Conservation (phyloP, 2,329 filamentous ascomycete genomes). For the Cercospora beticola region DNA sequence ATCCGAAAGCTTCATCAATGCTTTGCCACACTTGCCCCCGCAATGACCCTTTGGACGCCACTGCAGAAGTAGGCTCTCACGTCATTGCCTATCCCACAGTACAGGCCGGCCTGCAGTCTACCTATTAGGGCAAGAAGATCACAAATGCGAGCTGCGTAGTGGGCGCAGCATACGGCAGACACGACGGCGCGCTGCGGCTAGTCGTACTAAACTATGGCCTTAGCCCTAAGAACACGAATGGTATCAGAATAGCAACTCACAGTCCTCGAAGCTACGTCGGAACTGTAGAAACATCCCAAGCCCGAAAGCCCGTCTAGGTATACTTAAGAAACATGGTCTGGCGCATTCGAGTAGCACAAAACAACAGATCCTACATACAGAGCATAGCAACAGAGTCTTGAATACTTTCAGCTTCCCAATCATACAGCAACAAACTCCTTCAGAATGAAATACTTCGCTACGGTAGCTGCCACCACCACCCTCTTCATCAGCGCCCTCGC, state of each 20-base stretch:
- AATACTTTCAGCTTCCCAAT: background rate
- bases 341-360: background rate
- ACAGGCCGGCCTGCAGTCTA: background rate
- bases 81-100: background rate
- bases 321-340: background rate
- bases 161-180: background rate
- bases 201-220: too few species aligned
- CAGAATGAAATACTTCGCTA: constrained; percentile 24
- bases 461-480: constrained; percentile 8
- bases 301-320: background rate
- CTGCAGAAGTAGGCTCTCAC: background rate
- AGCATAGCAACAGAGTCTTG: background rate
- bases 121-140: background rate
- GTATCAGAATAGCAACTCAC: background rate
- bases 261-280: background rate
- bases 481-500: constrained; percentile 18
- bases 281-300: background rate
- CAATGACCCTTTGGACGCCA: background rate
- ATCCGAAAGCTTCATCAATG: background rate
- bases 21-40: background rate
- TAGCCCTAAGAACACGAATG: too few species aligned
- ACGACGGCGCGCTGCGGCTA: background rate
- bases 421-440: background rate
- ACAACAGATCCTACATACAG: background rate
- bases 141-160: background rate